Conservation (phyloP, 2,329 filamentous ascomycete species). For the Xylaria polymorpha region DNA sequence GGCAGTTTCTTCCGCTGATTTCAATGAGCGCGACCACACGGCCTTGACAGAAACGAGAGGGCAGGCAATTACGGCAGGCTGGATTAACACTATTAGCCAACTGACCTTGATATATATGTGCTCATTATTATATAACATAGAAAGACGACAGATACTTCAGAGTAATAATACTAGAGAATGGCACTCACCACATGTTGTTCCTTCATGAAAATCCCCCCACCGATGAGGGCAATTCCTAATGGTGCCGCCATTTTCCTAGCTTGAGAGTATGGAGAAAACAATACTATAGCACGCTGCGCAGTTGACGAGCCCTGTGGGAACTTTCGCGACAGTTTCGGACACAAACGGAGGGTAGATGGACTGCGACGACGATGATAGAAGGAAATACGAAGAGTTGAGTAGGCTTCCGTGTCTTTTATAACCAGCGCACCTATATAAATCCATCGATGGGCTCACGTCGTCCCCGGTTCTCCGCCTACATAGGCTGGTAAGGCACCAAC, state of each 20-base stretch:
- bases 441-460: slow-evolving; percentile 1
- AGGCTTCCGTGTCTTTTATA: slow-evolving; percentile 15
- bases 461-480: slow-evolving; percentile 5
- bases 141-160: neutral
- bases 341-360: neutral
- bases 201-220: slow-evolving; percentile 67
- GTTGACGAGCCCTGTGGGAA: neutral
- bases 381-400: neutral
- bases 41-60: slow-evolving; percentile 62
- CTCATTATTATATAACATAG: neutral
- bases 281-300: neutral
- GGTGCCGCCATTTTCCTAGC: slow-evolving; percentile 48
- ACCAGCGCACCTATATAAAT: neutral
- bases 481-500: slow-evolving; percentile 12
- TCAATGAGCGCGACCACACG: slow-evolving; percentile 65
- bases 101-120: slow-evolving; percentile 14
- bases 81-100: slow-evolving; percentile 37
- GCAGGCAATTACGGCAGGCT: slow-evolving; percentile 63
- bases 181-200: slow-evolving; percentile 62
- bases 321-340: neutral
- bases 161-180: slow-evolving; percentile 12
- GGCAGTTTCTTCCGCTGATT: slow-evolving; percentile 58
- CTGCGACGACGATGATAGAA: neutral
- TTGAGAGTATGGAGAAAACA: slow-evolving; percentile 10
- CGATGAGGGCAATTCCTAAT: slow-evolving; percentile 66